These are phyloP conservation scores for Wickerhamiella kurtzmanii DNA, from an alignment of 805 yeast species.

Conservation along the genomic window DNA sequence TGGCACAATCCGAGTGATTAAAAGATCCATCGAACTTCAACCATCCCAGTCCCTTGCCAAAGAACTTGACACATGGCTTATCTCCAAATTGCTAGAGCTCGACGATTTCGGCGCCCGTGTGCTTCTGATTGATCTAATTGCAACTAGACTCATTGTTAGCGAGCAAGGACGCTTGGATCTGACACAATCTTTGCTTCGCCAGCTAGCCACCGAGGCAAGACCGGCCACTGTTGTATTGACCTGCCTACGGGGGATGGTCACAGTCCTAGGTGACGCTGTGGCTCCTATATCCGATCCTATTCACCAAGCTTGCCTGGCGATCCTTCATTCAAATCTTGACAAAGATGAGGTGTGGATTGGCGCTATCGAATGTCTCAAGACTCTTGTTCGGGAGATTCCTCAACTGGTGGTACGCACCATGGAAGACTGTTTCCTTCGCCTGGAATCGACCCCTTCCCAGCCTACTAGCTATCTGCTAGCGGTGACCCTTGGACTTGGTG, in stretches of 20 bases:
- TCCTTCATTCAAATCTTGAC: conserved; percentile 10
- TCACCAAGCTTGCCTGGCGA: conserved; percentile 15
- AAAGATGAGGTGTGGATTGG: conserved; percentile 6
- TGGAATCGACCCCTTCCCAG: conserved; percentile 5
- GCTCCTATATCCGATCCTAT: conserved; percentile 14
- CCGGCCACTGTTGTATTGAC: conserved; percentile 7
- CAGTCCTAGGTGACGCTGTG: conserved; percentile 12
- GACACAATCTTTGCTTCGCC: conserved; percentile 9
- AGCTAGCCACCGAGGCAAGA: conserved; percentile 13
- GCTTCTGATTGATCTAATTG: conserved; percentile 12
- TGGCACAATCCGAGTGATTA: neutral
- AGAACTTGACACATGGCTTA: conserved; percentile 11
- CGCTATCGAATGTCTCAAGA: conserved; percentile 6
- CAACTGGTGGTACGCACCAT: conserved; percentile 11
- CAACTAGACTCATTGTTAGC: conserved; percentile 6
- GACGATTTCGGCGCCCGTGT: conserved; percentile 7
- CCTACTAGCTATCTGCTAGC: conserved; percentile 11
- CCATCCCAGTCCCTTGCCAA: conserved; percentile 2
- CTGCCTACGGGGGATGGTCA: conserved; percentile 9
- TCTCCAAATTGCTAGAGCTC: conserved; percentile 7
- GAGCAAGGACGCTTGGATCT: conserved; percentile 13
- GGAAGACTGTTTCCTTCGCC: conserved; percentile 9
- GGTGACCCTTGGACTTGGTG: conserved; percentile 10
- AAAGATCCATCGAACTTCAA: neutral
- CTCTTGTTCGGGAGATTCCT: conserved; percentile 12